Conservation (phyloP, 2,329 filamentous ascomycete genomes). For the Macrophomina phaseolina region DNA sequence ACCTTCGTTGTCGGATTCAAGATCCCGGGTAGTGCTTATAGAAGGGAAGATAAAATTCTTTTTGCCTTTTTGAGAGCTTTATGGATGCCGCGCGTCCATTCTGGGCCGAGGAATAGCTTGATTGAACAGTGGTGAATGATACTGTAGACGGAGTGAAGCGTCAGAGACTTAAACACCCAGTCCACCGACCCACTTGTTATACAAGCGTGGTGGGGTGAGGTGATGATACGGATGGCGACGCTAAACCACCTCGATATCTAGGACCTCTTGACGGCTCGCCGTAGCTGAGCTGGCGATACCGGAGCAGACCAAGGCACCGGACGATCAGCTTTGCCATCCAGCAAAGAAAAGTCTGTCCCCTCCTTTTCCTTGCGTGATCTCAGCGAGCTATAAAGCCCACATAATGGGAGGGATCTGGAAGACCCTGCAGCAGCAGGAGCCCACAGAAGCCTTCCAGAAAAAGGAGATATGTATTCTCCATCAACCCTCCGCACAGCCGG, state of each 20-base stretch:
- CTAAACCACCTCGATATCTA: neutral
- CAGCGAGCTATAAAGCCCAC: neutral
- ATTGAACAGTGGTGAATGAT: too few relatives aligned
- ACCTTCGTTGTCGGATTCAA: neutral
- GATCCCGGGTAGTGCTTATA: too few relatives aligned
- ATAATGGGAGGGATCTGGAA: neutral
- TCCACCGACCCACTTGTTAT: too few relatives aligned
- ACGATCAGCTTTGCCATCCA: neutral
- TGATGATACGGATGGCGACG: neutral
- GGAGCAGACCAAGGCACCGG: neutral
- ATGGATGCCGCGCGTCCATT: too few relatives aligned
- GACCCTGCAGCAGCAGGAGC: neutral
- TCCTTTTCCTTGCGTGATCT: neutral
- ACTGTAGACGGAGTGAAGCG: too few relatives aligned
- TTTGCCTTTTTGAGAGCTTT: too few relatives aligned
- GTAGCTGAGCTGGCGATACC: neutral
- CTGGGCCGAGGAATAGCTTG: too few relatives aligned
- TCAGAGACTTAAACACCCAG: too few relatives aligned
- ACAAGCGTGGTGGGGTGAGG: too few relatives aligned
- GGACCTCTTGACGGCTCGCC: neutral
- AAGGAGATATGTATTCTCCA: neutral
- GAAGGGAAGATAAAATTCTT: too few relatives aligned
- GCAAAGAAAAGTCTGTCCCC: neutral
- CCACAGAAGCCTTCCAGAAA: neutral
- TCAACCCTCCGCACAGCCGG: neutral